Evolutionary conservation across 1,284 basidiomycete species (phyloP), one percentile per base, ranked within the genome.

Genomic region (Ustilago crameri): DNA sequence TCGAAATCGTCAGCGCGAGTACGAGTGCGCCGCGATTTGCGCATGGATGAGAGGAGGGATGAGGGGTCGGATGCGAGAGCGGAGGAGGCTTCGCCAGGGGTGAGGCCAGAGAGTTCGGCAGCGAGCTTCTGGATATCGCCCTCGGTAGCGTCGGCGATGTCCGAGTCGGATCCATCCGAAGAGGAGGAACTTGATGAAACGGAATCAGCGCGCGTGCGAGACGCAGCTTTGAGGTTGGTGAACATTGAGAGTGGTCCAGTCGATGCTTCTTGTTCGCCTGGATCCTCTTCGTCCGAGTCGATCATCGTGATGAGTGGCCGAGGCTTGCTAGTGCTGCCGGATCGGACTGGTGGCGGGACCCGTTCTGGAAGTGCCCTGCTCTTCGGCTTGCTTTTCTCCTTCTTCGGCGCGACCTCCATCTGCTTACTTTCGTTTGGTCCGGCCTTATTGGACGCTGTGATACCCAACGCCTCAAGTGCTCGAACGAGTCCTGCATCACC

Each of bases 301-400:
- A 76, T 20, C 41, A 67, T 59, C 12, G 55, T 63, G 26, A 76
- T 76, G n/a, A 76, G 32, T 1, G 61, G 60, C 5, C 42, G 15
- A 45, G 47, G 0, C 20, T 24, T 34, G 9, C 10, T 23, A 23
- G 12, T 41, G 5, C 14, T 18, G 0, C 35, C 15, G 7, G 12
- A 14, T 9, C 56, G 60, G 10, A 27, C 17, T 2, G 54, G 50
- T 9, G 65, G 55, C 10, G 35, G 46, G 1, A 64, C 51, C 15
- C 38, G 24, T 14, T 26, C 24, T 3, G 67, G 66, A 9, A 74
- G 35, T 30, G 35, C 43, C 12, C 48, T 45, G 37, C 47, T 53
- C 22, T 51, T 58, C 9, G 23, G 17, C 49, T 18, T 51, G 7
- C 17, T 12, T 30, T 55, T 51, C 14, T 20, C 40, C 32, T 5